Evolutionary conservation across 2,329 filamentous ascomycete species (phyloP), one percentile per base, ranked within the genome.

Genomic region (Cadophora malorum): DNA sequence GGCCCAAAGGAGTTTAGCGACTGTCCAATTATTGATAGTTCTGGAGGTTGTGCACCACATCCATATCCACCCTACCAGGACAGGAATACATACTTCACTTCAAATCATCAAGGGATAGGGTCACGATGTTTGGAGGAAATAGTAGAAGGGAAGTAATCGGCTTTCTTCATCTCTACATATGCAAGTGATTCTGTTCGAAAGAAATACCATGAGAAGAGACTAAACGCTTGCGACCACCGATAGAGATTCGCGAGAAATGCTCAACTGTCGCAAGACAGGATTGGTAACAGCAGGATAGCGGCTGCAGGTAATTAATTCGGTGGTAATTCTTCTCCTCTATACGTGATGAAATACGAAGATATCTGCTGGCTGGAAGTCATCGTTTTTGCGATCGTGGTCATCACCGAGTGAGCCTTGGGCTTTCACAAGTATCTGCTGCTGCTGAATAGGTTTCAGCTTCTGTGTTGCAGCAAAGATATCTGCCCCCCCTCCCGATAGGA

Each of bases 391-490:
- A 45, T 45, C 41, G 16, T 45, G 16, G 12, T 16, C 41, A 45
- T 19, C 41, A 45, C 12, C 41, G 14, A 45, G 41, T 45, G 35
- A 38, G 12, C 7, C 35, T 38, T 38, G 35, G 35, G 35, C 41
- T 45, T 45, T 45, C 9, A 45, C 41, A 19, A 14, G 12, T 21
- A 21, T n/a, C 52, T 55, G 52, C 25, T 41, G 33, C 31, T 58
- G 55, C 33, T 58, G 55, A 53, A 33, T 14, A 35, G 53, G 28
- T 35, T 56, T 35, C 53, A 35, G 53, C 55, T 58, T 58, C 12
- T 58, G 33, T 58, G 52, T 55, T 16, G 16, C 25, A 55, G 25
- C 3, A 58, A 35, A 16, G 14, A 33, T 56, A 1, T 14, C 10
- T 16, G n/a, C n/a, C n/a, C n/a, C n/a, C n/a, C n/a, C 19, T n/a